These are phyloP conservation scores for Saccharomyces uvarum DNA, from an alignment of 1,139 yeast species.

Conservation along the genomic window DNA sequence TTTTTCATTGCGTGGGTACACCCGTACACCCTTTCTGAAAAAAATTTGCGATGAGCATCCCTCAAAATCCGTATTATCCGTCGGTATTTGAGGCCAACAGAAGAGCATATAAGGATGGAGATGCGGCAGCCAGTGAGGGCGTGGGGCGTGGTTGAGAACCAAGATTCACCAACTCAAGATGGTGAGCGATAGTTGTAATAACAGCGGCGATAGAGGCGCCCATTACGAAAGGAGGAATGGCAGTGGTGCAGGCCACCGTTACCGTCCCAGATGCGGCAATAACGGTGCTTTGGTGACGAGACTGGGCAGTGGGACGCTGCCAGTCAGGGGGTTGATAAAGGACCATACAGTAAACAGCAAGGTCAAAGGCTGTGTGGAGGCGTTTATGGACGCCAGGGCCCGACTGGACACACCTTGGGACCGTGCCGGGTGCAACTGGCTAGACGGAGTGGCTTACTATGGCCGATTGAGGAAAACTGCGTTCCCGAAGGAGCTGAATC, in stretches of 20 bases:
- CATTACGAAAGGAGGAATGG: not conserved
- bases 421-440: not conserved
- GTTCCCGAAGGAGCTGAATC: not conserved
- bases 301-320: not conserved
- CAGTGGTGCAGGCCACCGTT: not conserved
- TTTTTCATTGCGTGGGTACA: not conserved
- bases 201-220: not conserved
- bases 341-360: not conserved
- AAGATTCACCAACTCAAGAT: not conserved
- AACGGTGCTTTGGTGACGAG: not conserved
- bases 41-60: slow-evolving; percentile 1
- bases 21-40: not conserved
- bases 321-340: not conserved
- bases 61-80: slow-evolving; percentile 1
- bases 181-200: not conserved
- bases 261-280: not conserved
- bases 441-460: not conserved
- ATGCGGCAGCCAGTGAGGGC: not conserved
- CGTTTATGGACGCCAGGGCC: not conserved
- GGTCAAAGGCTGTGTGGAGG: not conserved
- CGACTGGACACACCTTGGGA: not conserved
- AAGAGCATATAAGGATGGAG: not conserved
- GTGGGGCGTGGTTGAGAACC: not conserved
- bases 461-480: not conserved
- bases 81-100: not conserved